phyloP scores from a whole-genome alignment of 2,329 filamentous ascomycete genomes.

The Dendrostoma leiphaemia region DNA sequence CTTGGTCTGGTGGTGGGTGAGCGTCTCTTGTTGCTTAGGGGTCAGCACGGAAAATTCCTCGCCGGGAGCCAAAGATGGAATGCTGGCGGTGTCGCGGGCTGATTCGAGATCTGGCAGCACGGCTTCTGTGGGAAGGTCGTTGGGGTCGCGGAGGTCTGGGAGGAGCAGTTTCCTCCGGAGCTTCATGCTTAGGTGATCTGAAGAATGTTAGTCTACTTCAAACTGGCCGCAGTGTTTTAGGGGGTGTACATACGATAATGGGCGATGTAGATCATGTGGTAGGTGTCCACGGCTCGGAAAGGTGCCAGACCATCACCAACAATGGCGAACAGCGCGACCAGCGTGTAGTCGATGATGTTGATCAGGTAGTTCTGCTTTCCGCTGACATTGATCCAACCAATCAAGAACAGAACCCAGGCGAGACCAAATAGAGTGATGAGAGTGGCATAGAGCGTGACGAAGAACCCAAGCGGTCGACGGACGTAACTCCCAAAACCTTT shows the following conservation, averaged over 20 bases:
- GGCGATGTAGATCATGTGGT: constrained; percentile 82
- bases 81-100: constrained; percentile 36
- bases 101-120: constrained; percentile 36
- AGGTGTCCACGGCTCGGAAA: constrained; percentile 78
- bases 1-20: constrained; percentile 76
- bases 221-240: too few relatives aligned
- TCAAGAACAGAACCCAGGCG: constrained; percentile 88
- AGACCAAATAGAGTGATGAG: constrained; percentile 82
- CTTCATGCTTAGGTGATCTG: constrained; percentile 58
- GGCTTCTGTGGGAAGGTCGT: constrained; percentile 57
- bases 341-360: constrained; percentile 68
- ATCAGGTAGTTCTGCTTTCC: constrained; percentile 67
- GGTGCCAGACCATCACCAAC: constrained; percentile 71
- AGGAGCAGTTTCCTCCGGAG: constrained; percentile 60
- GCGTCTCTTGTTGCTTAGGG: constrained; percentile 62
- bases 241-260: constrained; percentile 62
- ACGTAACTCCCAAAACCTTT: constrained; percentile 81
- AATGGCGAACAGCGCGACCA: constrained; percentile 69
- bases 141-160: constrained; percentile 63
- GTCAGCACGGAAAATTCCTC: constrained; percentile 61
- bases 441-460: constrained; percentile 79
- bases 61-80: constrained; percentile 39
- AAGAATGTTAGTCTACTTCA: constrained; percentile 23
- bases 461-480: constrained; percentile 72
- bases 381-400: constrained; percentile 85